Conservation (phyloP, 139 green algal genomes). For the Volvox reticuliferus region DNA sequence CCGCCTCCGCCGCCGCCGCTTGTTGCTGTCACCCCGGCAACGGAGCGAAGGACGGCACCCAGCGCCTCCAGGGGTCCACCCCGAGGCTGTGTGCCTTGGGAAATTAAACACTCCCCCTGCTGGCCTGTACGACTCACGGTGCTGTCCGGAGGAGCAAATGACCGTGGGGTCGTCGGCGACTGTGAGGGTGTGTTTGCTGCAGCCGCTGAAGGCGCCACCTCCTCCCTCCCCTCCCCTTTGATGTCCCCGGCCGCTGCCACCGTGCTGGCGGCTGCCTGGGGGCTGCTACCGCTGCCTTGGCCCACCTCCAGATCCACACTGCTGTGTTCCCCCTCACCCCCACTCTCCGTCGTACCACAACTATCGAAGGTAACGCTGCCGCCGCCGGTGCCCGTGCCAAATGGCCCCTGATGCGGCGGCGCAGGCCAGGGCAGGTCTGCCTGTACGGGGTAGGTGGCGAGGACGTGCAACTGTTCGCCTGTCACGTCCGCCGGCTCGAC, state of each 20-base stretch:
- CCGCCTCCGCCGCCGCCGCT: background rate
- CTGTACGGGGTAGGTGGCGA: background rate
- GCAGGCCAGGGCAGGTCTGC: constrained; percentile 4
- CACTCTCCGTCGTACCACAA: background rate
- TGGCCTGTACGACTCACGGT: too few species aligned
- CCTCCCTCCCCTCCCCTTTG: background rate
- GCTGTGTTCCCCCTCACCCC: background rate
- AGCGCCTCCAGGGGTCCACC: background rate
- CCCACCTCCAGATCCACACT: background rate
- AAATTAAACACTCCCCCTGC: too few species aligned
- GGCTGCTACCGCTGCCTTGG: background rate
- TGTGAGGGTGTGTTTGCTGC: background rate
- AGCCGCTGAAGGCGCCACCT: background rate
- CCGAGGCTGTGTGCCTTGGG: background rate
- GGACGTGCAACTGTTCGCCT: background rate
- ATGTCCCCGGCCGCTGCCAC: background rate
- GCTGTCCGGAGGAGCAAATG: background rate
- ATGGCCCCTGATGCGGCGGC: background rate
- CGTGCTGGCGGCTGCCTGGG: background rate
- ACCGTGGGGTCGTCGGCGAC: background rate
- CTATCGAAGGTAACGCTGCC: background rate
- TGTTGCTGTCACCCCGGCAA: background rate
- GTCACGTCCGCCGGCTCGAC: background rate
- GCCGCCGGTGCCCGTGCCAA: background rate
- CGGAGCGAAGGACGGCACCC: background rate